A percentile compares a stretch with the other conserved stretches of the same genome.
phyloP scores from a whole-genome alignment of 495 filamentous ascomycete species.

The Neurospora sublineolata region DNA sequence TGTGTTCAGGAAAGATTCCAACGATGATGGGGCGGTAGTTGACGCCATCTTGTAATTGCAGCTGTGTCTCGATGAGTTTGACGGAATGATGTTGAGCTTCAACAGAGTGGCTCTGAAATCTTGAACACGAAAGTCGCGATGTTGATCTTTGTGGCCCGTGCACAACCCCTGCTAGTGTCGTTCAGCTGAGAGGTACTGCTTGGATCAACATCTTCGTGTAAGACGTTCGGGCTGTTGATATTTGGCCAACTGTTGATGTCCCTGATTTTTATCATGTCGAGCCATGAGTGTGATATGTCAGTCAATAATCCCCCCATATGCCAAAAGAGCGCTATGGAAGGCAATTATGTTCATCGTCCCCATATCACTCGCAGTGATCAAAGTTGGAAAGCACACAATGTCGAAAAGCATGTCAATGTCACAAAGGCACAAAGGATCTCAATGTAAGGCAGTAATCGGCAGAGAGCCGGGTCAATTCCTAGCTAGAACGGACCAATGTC shows the following conservation, averaged over 20 bases:
- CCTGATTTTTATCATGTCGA: background rate
- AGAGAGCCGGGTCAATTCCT: background rate
- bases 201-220: background rate
- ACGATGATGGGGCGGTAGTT: conserved; percentile 5
- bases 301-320: background rate
- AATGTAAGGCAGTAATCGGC: background rate
- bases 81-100: background rate
- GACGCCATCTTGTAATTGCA: conserved; percentile 8
- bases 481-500: background rate
- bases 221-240: background rate
- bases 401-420: background rate
- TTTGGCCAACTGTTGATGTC: background rate
- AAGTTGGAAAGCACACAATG: background rate
- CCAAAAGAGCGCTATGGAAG: background rate
- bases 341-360: background rate
- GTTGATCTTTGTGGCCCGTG: background rate
- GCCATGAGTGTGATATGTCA: background rate
- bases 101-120: background rate
- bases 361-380: background rate
- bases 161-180: background rate
- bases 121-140: background rate
- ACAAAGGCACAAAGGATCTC: background rate
- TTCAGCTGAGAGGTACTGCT: background rate
- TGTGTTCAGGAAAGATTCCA: background rate
- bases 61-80: background rate